Conservation (phyloP, 768 basidiomycete species). For the Agaricus sinodeliciosus region DNA sequence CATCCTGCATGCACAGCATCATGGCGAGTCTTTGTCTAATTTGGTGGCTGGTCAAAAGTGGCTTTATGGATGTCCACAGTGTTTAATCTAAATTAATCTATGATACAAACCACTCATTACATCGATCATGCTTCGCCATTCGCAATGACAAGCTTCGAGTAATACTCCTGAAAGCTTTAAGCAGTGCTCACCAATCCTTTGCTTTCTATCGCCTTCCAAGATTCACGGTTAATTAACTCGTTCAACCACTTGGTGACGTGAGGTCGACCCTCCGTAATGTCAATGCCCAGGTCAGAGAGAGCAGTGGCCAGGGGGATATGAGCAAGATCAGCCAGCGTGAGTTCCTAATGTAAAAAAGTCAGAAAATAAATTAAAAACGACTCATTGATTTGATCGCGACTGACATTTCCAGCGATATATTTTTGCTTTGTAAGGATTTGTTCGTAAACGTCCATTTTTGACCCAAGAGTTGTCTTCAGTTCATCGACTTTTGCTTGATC, state of each 20-base stretch:
- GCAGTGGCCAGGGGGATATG: neutral
- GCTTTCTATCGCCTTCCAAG: neutral
- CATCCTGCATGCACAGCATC: no score
- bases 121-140: no score
- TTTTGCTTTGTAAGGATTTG: conserved; percentile 37
- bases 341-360: neutral
- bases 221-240: neutral
- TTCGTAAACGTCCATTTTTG: conserved; percentile 39
- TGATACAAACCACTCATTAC: no score
- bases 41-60: no score
- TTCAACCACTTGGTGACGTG: neutral
- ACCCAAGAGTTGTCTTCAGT: conserved; percentile 19
- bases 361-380: neutral
- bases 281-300: neutral
- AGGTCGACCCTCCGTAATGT: neutral
- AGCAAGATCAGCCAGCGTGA: neutral
- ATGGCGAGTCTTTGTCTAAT: no score
- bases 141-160: no score
- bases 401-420: conserved; percentile 39
- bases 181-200: neutral
- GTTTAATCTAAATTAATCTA: no score
- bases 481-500: conserved; percentile 22
- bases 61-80: no score
- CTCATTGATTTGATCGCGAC: neutral
- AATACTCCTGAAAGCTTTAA: neutral